Evolutionary conservation across 2,329 filamentous ascomycete genomes (phyloP), one percentile per base, ranked within the genome.

Genomic region (Fusarium siculi): DNA sequence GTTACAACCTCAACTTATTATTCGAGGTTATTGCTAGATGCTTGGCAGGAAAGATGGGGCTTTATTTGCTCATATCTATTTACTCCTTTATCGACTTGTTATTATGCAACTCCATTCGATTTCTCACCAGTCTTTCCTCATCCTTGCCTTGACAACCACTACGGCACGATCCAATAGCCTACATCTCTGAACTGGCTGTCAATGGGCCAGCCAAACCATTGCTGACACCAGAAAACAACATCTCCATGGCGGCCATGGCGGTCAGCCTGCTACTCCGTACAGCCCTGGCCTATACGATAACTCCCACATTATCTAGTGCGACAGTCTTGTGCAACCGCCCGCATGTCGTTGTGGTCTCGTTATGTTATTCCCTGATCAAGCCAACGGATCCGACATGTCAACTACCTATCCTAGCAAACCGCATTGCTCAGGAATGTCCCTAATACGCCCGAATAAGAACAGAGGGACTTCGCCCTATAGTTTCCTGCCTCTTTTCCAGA

Each of bases 311-410:
- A 42, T 43, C 19, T 39, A 55, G 39, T 37, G 36, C 40, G 46
- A 66, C 28, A 30, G 44, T 63, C 60, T 50, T 39, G 39, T 39
- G 39, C 11, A 49, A 53, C 23, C 34, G 37, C 47, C 55, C 47
- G 52, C 47, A 60, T 63, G 52, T 65, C 30, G 62, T 40, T 52
- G 40, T 34, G 49, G 60, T 50, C 53, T 72, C 53, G 52, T 59
- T 54, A 53, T 46, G 52, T 54, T 54, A 53, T 46, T 69, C 32
- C 36, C 25, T 43, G 37, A 47, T 30, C 46, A 44, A 64, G 55
- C n/a, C 34, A 37, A 47, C 39, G 34, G 52, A 56, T 46, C 52
- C 61, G 25, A 56, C 43, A 68, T 55, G 44, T 32, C 36, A 21
- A 58, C 50, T 39, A 39, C 23, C 34, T 37, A 25, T 53, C 50